These are phyloP conservation scores for Balakata baccata DNA, from an alignment of 345 rosid genomes.

Conservation along the genomic window DNA sequence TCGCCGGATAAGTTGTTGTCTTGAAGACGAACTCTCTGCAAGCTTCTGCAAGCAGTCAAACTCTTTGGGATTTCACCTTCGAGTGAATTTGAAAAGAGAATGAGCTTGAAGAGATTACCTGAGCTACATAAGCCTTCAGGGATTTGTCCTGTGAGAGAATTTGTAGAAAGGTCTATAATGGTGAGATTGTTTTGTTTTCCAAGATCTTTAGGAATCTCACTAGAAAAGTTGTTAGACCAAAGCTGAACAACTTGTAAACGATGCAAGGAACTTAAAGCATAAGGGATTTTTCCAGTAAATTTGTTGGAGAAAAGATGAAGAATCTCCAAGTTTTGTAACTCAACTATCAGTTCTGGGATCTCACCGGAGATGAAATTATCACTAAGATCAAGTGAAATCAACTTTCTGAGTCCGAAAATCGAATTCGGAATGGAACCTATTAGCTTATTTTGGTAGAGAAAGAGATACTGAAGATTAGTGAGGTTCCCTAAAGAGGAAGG, in stretches of 20 bases:
- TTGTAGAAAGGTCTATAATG: slow-evolving; percentile 76
- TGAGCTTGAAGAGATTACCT: slow-evolving; percentile 66
- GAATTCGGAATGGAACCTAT: slow-evolving; percentile 55
- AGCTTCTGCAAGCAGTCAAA: slow-evolving; percentile 53
- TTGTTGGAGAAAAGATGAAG: slow-evolving; percentile 86
- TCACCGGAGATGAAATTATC: slow-evolving; percentile 72
- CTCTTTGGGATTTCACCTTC: slow-evolving; percentile 52
- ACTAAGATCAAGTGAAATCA: slow-evolving; percentile 77
- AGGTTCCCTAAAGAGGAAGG: slow-evolving; percentile 65
- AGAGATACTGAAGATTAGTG: slow-evolving; percentile 51
- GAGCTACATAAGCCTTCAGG: slow-evolving; percentile 66
- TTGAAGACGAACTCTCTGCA: slow-evolving; percentile 72
- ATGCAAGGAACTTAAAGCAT: slow-evolving; percentile 54
- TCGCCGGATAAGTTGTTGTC: slow-evolving; percentile 57
- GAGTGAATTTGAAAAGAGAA: slow-evolving; percentile 77
- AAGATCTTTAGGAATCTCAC: slow-evolving; percentile 63
- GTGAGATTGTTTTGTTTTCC: slow-evolving; percentile 67
- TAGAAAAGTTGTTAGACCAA: slow-evolving; percentile 72
- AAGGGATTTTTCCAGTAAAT: slow-evolving; percentile 60
- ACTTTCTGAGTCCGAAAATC: slow-evolving; percentile 45
- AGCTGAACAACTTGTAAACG: slow-evolving; percentile 80
- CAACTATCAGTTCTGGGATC: slow-evolving; percentile 52
- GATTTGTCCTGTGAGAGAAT: slow-evolving; percentile 63
- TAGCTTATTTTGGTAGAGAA: slow-evolving; percentile 78
- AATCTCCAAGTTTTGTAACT: slow-evolving; percentile 60